Evolutionary conservation across 1,139 yeast genomes (phyloP).

Genomic region (Hemisphaericaspora xylanilytica): DNA sequence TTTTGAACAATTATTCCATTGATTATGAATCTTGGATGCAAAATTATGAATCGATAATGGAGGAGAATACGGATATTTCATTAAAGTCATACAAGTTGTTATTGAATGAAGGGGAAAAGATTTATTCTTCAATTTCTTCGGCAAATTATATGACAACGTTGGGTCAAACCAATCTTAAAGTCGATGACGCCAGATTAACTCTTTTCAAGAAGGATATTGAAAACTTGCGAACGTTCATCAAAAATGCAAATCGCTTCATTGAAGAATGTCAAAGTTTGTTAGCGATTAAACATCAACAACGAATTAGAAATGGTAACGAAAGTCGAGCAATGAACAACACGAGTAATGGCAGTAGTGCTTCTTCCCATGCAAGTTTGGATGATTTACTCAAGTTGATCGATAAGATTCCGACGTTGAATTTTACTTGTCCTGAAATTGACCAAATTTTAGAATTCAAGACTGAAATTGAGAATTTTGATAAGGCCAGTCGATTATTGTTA

Average conservation of each 20-base stretch:
- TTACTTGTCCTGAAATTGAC: slow-evolving; percentile 59
- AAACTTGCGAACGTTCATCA: slow-evolving; percentile 44
- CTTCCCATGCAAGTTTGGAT: slow-evolving; percentile 19
- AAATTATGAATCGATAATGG: slow-evolving; percentile 42
- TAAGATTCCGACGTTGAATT: slow-evolving; percentile 48
- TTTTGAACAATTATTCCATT: slow-evolving; percentile 37
- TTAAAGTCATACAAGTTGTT: slow-evolving; percentile 46
- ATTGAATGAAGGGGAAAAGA: slow-evolving; percentile 55
- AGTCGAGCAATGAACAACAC: slow-evolving; percentile 6
- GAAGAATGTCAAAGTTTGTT: slow-evolving; percentile 56
- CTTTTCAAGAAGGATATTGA: slow-evolving; percentile 24
- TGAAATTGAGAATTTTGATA: slow-evolving; percentile 55
- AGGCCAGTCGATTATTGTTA: slow-evolving; percentile 42
- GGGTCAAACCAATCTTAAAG: slow-evolving; percentile 8
- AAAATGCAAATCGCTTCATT: slow-evolving; percentile 48
- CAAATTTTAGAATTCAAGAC: slow-evolving; percentile 52
- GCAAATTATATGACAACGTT: slow-evolving; percentile 13
- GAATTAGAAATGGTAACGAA: slow-evolving; percentile 34
- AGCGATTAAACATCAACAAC: slow-evolving; percentile 49
- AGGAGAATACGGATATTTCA: slow-evolving; percentile 43
- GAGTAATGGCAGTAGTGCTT: neutral
- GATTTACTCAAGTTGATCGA: slow-evolving; percentile 36
- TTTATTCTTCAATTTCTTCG: slow-evolving; percentile 35
- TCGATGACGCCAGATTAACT: slow-evolving; percentile 17
- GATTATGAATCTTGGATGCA: slow-evolving; percentile 53